These are phyloP conservation scores for Fusarium sp. DNA, from an alignment of 2,329 filamentous ascomycete species.

Conservation along the genomic window DNA sequence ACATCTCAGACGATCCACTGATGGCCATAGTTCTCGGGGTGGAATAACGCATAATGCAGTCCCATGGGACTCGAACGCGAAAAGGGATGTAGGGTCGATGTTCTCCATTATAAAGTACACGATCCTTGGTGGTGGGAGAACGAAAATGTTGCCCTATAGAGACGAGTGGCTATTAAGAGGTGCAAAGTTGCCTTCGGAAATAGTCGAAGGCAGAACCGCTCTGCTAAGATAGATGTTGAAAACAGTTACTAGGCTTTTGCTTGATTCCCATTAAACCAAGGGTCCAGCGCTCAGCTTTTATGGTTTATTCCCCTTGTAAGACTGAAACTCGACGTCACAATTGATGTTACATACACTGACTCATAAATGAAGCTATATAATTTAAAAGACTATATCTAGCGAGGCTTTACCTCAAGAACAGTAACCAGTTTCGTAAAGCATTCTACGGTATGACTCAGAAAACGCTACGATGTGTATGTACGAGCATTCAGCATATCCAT, in stretches of 20 bases:
- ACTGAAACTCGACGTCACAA: neutral
- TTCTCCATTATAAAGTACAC: constrained; percentile 25
- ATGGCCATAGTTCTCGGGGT: constrained; percentile 59
- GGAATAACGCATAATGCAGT: constrained; percentile 73
- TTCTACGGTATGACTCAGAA: constrained; percentile 2
- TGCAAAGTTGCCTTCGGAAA: neutral
- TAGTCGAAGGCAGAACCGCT: neutral
- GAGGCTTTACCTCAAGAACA: neutral
- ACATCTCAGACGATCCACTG: constrained; percentile 67
- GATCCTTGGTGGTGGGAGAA: neutral
- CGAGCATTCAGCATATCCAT: neutral
- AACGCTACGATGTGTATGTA: neutral
- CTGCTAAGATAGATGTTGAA: neutral
- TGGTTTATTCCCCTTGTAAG: constrained; percentile 1
- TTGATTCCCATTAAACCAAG: neutral
- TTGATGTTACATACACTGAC: neutral
- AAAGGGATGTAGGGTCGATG: neutral
- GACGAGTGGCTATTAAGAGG: neutral
- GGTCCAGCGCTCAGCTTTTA: neutral
- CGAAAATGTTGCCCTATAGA: neutral
- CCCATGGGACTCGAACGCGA: constrained; percentile 58
- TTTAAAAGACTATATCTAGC: neutral
- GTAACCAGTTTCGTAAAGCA: neutral
- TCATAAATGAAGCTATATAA: neutral
- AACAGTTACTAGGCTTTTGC: neutral